These are phyloP conservation scores for Coemansia aciculifera DNA, from an alignment of 192 early-diverging fungal species.

Conservation along the genomic window DNA sequence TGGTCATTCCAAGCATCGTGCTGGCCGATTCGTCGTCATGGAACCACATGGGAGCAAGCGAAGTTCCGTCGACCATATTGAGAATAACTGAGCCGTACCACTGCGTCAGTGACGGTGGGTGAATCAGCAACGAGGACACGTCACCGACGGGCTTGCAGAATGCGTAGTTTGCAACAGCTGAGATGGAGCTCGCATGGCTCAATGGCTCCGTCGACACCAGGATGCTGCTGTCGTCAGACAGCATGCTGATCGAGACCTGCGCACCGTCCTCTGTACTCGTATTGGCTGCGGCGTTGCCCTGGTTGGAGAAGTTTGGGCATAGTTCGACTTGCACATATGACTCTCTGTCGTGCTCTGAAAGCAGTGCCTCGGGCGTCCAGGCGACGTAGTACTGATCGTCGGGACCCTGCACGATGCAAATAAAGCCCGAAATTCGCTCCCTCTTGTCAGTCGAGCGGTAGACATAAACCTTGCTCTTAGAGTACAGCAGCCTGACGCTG, in stretches of 20 bases:
- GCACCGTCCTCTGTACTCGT: neutral
- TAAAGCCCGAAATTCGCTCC: conserved; percentile 67
- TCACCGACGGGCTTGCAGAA: conserved; percentile 61
- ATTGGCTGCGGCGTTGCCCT: neutral
- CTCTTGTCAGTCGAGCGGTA: conserved; percentile 62
- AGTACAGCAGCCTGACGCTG: conserved; percentile 60
- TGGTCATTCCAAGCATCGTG: conserved; percentile 49
- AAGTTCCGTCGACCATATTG: conserved; percentile 64
- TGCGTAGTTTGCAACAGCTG: conserved; percentile 58
- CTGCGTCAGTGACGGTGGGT: conserved; percentile 66
- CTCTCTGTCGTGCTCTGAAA: conserved; percentile 62
- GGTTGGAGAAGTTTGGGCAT: conserved; percentile 48
- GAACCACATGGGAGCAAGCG: conserved; percentile 70
- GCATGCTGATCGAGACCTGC: conserved; percentile 39
- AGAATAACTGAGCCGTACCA: conserved; percentile 70
- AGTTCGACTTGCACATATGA: conserved; percentile 63
- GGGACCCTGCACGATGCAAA: conserved; percentile 65
- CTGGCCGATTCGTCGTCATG: conserved; percentile 69
- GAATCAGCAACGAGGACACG: conserved; percentile 64
- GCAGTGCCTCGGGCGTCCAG: conserved; percentile 70
- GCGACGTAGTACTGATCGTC: conserved; percentile 62
- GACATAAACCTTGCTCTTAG: conserved; percentile 71
- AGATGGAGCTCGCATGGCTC: conserved; percentile 35
- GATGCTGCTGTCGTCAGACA: conserved; percentile 29
- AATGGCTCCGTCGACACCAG: conserved; percentile 49